These are phyloP conservation scores for Podospora tetraspora DNA, from an alignment of 495 filamentous ascomycete genomes.

Conservation along the genomic window DNA sequence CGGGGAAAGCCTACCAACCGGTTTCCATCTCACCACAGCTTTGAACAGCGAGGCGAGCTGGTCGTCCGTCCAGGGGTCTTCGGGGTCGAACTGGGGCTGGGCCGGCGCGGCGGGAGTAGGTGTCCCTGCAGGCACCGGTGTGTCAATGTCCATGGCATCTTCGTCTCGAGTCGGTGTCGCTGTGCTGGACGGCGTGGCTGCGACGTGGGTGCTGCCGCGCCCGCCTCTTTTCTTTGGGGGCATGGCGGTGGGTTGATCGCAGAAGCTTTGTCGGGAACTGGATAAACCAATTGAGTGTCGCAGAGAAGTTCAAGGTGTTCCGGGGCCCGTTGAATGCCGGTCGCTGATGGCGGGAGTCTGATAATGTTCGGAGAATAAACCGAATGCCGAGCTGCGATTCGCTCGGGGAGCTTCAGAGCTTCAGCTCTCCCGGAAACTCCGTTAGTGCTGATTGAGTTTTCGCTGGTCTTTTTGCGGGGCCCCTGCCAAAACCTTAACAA, in stretches of 20 bases:
- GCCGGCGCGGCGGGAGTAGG: slow-evolving; percentile 29
- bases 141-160: slow-evolving; percentile 50
- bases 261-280: neutral
- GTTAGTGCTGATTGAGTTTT: neutral
- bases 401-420: neutral
- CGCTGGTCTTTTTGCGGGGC: neutral
- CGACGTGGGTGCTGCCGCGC: slow-evolving; percentile 35
- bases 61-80: slow-evolving; percentile 89
- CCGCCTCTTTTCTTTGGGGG: slow-evolving; percentile 64
- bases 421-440: neutral
- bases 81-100: slow-evolving; percentile 34
- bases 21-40: slow-evolving; percentile 84
- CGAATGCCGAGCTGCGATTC: neutral
- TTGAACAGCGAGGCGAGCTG: slow-evolving; percentile 91
- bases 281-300: neutral
- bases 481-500: neutral
- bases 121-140: slow-evolving; percentile 40
- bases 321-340: neutral
- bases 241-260: slow-evolving; percentile 44
- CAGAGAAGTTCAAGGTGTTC: neutral
- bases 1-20: slow-evolving; percentile 61
- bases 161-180: slow-evolving; percentile 44
- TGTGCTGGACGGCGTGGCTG: slow-evolving; percentile 26
- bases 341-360: neutral
- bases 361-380: neutral